Percentiles rank a stretch among this genome's conserved stretches.
Conservation (phyloP, 306 rosid species). For the Pyrus betulifolia region DNA sequence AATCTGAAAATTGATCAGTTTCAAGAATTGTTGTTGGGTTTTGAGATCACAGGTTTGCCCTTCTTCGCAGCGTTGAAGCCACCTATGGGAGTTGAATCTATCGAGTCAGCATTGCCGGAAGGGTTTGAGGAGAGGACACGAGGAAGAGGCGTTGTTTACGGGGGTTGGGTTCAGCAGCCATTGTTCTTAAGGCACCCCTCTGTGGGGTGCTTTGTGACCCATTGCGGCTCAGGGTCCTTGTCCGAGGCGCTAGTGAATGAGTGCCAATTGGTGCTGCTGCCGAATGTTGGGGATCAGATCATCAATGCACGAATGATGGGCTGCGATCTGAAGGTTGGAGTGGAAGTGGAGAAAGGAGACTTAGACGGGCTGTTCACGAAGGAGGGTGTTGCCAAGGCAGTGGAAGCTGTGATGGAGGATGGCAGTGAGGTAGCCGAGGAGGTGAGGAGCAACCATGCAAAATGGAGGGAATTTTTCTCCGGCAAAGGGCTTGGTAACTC, state of each 20-base stretch:
- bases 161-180: constrained; percentile 57
- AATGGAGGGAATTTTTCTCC: constrained; percentile 38
- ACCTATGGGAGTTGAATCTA: constrained; percentile 26
- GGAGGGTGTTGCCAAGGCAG: constrained; percentile 37
- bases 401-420: constrained; percentile 29
- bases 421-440: constrained; percentile 28
- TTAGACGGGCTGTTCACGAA: constrained; percentile 38
- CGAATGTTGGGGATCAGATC: constrained; percentile 42
- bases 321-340: constrained; percentile 19
- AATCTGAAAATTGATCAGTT: constrained; percentile 33
- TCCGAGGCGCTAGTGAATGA: constrained; percentile 47
- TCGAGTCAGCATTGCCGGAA: constrained; percentile 43
- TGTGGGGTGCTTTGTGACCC: constrained; percentile 62
- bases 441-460: constrained; percentile 38
- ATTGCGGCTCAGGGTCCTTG: constrained; percentile 58
- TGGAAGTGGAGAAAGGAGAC: constrained; percentile 44
- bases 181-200: constrained; percentile 46
- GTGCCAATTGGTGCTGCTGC: constrained; percentile 47
- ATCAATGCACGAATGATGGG: constrained; percentile 52
- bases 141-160: constrained; percentile 43
- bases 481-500: constrained; percentile 30
- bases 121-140: constrained; percentile 35
- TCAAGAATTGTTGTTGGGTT: constrained; percentile 42
- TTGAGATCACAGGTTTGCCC: constrained; percentile 47
- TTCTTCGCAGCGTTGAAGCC: constrained; percentile 43